A percentile compares a stretch with the other conserved stretches of the same genome.
Evolutionary conservation across 2,329 filamentous ascomycete genomes (phyloP).

Genomic region (Zymoseptoria crescenta): DNA sequence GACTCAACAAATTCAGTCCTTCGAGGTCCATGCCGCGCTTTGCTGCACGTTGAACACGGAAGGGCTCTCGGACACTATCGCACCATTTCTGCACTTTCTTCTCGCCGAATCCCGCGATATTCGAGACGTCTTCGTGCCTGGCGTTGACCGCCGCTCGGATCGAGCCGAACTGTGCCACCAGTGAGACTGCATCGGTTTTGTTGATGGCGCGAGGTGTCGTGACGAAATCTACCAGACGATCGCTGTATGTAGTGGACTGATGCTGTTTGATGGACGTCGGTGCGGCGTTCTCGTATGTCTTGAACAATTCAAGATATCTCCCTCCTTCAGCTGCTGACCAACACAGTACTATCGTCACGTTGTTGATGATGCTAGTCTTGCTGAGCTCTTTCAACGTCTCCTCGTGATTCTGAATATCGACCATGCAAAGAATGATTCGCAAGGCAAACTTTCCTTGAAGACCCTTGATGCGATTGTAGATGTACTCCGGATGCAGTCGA

Average conservation of each 20-base stretch:
- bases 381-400: constrained; percentile 81
- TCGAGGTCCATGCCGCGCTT: constrained; percentile 42
- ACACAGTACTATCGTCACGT: constrained; percentile 83
- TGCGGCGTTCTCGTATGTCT: constrained; percentile 84
- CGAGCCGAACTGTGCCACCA: constrained; percentile 89
- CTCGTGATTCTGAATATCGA: constrained; percentile 92
- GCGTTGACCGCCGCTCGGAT: constrained; percentile 82
- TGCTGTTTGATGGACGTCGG: constrained; percentile 74
- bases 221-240: constrained; percentile 84
- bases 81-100: constrained; percentile 89
- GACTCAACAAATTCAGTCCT: constrained; percentile 20
- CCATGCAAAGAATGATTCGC: constrained; percentile 79
- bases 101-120: constrained; percentile 89
- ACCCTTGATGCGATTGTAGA: constrained; percentile 83
- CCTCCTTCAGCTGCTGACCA: constrained; percentile 93
- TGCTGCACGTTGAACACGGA: constrained; percentile 65
- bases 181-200: constrained; percentile 83
- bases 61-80: constrained; percentile 73
- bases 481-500: constrained; percentile 92
- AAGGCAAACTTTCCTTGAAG: constrained; percentile 81
- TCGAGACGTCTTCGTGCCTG: constrained; percentile 70
- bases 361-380: constrained; percentile 87
- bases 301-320: constrained; percentile 89
- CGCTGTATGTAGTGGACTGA: constrained; percentile 74
- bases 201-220: constrained; percentile 86